phyloP scores from a whole-genome alignment of 2,329 filamentous ascomycete genomes.

The Hortaea sp. region DNA sequence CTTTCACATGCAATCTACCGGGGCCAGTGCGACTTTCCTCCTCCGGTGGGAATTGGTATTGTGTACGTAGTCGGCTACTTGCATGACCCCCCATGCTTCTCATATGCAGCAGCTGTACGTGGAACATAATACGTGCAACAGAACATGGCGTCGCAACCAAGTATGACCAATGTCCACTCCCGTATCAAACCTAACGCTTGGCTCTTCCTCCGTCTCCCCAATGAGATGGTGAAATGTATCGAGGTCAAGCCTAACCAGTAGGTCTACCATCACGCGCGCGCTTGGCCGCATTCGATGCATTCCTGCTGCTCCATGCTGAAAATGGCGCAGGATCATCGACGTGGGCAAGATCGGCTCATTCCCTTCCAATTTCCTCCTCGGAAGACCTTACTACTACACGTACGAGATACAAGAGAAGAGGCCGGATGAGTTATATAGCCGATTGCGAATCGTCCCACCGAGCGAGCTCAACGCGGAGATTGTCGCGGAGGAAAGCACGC shows the following conservation, averaged over 20 bases:
- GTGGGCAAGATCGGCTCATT: conserved; percentile 91
- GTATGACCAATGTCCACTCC: background rate
- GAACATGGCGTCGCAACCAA: background rate
- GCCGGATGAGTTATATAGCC: conserved; percentile 53
- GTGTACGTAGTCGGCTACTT: no score
- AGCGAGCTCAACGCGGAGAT: conserved; percentile 73
- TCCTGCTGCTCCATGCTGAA: conserved; percentile 23
- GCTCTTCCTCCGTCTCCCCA: conserved; percentile 48
- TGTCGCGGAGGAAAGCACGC: conserved; percentile 45
- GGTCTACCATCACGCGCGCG: conserved; percentile 27
- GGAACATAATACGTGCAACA: no score
- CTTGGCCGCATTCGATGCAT: conserved; percentile 13
- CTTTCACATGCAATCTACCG: no score
- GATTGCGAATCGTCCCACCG: conserved; percentile 68
- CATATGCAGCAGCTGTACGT: no score
- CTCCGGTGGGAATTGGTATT: no score
- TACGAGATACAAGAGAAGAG: conserved; percentile 74
- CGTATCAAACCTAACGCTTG: conserved; percentile 41
- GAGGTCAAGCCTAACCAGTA: conserved; percentile 56
- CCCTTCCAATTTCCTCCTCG: conserved; percentile 76
- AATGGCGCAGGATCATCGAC: conserved; percentile 59
- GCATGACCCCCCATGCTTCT: no score
- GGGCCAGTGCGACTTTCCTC: no score
- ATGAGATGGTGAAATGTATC: conserved; percentile 47
- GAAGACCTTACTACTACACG: conserved; percentile 83